A percentile compares a stretch with the other conserved stretches of the same genome.
Conservation (phyloP, 2,329 filamentous ascomycete species). For the Colletotrichum magnum region DNA sequence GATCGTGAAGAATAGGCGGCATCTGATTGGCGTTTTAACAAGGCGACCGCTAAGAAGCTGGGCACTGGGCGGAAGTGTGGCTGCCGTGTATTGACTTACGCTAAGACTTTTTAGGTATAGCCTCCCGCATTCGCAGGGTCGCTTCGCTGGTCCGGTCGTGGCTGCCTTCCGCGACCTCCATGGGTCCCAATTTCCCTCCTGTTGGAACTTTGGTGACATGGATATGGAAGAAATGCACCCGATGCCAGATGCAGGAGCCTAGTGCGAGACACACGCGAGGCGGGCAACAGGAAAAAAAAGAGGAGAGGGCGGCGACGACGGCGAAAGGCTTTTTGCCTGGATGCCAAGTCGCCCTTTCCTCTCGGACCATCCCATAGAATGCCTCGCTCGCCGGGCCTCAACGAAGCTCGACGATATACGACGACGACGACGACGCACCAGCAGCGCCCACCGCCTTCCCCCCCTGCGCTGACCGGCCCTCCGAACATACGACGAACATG, state of each 20-base stretch:
- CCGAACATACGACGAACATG: not conserved
- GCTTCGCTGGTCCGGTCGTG: not conserved
- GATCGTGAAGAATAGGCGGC: not conserved
- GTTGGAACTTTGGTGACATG: not conserved
- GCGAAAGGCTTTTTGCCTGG: too few species aligned
- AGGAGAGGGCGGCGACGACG: too few species aligned
- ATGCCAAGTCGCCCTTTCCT: not conserved
- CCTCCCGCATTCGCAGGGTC: too few species aligned
- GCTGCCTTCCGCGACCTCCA: not conserved
- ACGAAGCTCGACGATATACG: not conserved
- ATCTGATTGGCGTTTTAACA: not conserved
- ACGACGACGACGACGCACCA: not conserved
- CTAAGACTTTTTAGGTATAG: too few species aligned
- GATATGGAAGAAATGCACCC: not conserved
- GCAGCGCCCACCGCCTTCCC: not conserved
- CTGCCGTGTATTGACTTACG: too few species aligned
- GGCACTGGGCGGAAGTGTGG: too few species aligned
- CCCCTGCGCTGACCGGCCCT: constrained; percentile 4
- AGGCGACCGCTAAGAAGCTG: not conserved
- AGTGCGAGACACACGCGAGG: not conserved
- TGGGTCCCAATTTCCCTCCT: not conserved
- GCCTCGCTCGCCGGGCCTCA: constrained; percentile 6
- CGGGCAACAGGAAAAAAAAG: not conserved
- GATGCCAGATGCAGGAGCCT: not conserved
- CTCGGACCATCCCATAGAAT: not conserved